Conservation (phyloP, 371 early-diverging fungal genomes). For the Lichtheimia hyalospora region DNA sequence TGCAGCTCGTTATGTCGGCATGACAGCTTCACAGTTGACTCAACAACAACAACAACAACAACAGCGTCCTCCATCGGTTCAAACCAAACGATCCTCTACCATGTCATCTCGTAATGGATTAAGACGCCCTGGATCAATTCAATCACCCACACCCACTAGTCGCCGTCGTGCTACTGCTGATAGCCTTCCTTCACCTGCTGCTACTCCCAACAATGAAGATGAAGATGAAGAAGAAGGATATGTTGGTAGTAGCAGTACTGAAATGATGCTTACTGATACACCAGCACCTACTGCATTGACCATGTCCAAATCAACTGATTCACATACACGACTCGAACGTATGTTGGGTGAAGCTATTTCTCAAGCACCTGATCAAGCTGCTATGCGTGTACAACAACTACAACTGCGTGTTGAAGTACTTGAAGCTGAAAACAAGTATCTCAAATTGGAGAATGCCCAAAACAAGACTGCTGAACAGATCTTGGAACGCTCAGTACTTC, state of each 20-base stretch:
- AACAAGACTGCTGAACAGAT: slow-evolving; percentile 37
- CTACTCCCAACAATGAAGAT: slow-evolving; percentile 37
- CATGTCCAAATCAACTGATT: slow-evolving; percentile 30
- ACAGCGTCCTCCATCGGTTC: background rate
- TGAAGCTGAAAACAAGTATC: slow-evolving; percentile 52
- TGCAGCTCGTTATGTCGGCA: slow-evolving; percentile 61
- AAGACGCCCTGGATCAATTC: slow-evolving; percentile 9
- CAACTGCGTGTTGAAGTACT: slow-evolving; percentile 52
- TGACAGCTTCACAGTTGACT: slow-evolving; percentile 59
- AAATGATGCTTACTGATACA: slow-evolving; percentile 31
- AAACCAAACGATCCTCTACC: slow-evolving; percentile 3
- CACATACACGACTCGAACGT: slow-evolving; percentile 35
- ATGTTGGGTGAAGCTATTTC: slow-evolving; percentile 37
- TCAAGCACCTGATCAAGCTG: slow-evolving; percentile 42
- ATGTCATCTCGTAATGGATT: slow-evolving; percentile 5
- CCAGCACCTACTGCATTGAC: slow-evolving; percentile 33
- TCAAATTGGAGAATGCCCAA: slow-evolving; percentile 51
- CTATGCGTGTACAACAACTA: slow-evolving; percentile 49
- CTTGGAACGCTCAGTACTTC: slow-evolving; percentile 33
- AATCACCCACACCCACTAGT: slow-evolving; percentile 15
- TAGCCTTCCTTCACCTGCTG: slow-evolving; percentile 40
- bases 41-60: slow-evolving; percentile 29
- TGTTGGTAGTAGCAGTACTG: slow-evolving; percentile 5
- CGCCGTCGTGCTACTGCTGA: slow-evolving; percentile 14
- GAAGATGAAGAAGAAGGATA: slow-evolving; percentile 27